These are phyloP conservation scores for Coelastrella sp. DNA, from an alignment of 139 green algal genomes.

Conservation along the genomic window DNA sequence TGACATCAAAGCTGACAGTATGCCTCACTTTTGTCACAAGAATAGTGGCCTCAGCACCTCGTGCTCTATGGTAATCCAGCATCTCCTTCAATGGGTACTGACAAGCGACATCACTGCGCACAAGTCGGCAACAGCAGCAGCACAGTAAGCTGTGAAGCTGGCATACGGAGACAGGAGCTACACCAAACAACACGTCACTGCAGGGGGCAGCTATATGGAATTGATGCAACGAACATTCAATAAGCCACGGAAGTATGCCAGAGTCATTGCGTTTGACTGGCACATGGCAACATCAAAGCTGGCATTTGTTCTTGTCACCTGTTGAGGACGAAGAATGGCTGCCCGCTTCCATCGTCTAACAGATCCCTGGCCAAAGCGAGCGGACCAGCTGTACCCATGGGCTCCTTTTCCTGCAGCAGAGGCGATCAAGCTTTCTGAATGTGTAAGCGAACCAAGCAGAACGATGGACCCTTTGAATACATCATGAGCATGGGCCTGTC, in stretches of 20 bases:
- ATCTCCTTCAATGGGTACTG: slow-evolving; percentile 94
- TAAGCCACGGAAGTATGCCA: too few species aligned
- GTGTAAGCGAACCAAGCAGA: background rate
- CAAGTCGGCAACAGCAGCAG: background rate
- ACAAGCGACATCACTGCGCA: slow-evolving; percentile 94
- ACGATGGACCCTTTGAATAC: too few species aligned
- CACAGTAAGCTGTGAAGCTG: too few species aligned
- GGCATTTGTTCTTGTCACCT: too few species aligned
- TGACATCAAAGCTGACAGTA: background rate
- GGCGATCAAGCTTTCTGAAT: background rate
- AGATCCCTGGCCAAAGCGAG: slow-evolving; percentile 91
- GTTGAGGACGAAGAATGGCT: slow-evolving; percentile 99
- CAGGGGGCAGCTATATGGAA: too few species aligned
- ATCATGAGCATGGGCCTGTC: too few species aligned
- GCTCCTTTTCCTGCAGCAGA: slow-evolving; percentile 91
- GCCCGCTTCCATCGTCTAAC: slow-evolving; percentile 86
- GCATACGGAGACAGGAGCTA: too few species aligned
- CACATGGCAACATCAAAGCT: background rate
- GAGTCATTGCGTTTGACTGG: background rate
- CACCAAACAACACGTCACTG: too few species aligned
- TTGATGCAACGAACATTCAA: too few species aligned
- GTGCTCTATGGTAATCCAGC: slow-evolving; percentile 81
- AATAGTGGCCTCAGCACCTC: slow-evolving; percentile 92
- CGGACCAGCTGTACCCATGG: slow-evolving; percentile 97
- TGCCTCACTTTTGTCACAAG: slow-evolving; percentile 66